These are phyloP conservation scores for Pleurotus pulmonarius DNA, from an alignment of 768 basidiomycete species.

Conservation along the genomic window DNA sequence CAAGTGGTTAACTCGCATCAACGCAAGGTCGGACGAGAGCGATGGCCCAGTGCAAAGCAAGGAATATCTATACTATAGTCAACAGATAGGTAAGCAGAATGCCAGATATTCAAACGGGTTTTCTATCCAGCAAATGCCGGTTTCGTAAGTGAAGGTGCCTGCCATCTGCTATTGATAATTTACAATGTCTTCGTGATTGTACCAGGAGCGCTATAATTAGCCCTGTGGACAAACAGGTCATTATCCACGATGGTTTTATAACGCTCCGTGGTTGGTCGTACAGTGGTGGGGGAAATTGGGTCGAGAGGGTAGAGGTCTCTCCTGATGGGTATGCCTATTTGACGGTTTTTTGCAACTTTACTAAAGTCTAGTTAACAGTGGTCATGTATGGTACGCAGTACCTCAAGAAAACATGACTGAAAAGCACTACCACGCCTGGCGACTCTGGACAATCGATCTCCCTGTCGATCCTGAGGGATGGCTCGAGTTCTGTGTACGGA, in stretches of 20 bases:
- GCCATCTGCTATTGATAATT: background rate
- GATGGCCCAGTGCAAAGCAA: constrained; percentile 49
- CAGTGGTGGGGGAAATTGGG: constrained; percentile 49
- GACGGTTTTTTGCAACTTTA: background rate
- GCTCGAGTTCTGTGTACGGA: constrained; percentile 52
- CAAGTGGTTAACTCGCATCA: constrained; percentile 54
- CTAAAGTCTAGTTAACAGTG: constrained; percentile 20
- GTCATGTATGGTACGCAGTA: constrained; percentile 48
- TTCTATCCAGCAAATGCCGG: constrained; percentile 56
- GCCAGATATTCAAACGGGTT: constrained; percentile 49
- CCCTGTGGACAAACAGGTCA: constrained; percentile 38
- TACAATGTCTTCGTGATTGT: background rate
- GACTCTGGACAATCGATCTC: constrained; percentile 48
- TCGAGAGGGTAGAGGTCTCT: constrained; percentile 53
- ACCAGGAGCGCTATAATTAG: constrained; percentile 48
- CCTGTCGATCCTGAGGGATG: constrained; percentile 55
- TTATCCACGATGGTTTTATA: constrained; percentile 46
- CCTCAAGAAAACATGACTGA: constrained; percentile 43
- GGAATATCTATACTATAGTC: constrained; percentile 51
- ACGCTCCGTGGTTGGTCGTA: constrained; percentile 41
- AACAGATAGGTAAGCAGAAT: constrained; percentile 54
- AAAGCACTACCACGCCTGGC: constrained; percentile 56
- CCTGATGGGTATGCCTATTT: constrained; percentile 34
- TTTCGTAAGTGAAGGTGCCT: constrained; percentile 39
- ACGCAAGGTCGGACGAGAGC: constrained; percentile 44